These are phyloP conservation scores for Diplodia sapinea DNA, from an alignment of 2,329 filamentous ascomycete species.

Conservation along the genomic window DNA sequence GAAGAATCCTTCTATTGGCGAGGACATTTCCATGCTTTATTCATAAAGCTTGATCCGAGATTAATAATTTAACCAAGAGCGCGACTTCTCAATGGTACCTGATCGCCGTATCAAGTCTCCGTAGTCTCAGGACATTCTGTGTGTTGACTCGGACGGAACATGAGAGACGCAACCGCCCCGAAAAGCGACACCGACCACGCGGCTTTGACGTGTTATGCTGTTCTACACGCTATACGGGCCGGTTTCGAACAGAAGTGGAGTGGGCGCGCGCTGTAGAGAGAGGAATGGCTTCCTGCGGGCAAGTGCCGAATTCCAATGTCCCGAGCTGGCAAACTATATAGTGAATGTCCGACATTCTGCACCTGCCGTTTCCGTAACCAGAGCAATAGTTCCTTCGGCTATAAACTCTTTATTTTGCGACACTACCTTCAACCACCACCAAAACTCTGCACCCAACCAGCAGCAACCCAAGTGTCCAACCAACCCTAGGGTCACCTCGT, in stretches of 20 bases:
- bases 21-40: neutral
- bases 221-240: too few species aligned
- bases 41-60: neutral
- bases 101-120: neutral
- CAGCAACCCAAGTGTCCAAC: neutral
- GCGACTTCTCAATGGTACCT: neutral
- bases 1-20: neutral
- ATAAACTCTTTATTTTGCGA: neutral
- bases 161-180: too few species aligned
- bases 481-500: neutral
- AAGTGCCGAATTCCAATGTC: too few species aligned
- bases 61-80: neutral
- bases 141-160: too few species aligned
- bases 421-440: neutral
- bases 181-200: too few species aligned
- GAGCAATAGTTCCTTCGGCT: neutral
- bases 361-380: neutral
- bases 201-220: too few species aligned
- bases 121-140: too few species aligned
- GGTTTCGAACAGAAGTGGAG: too few species aligned
- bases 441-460: neutral
- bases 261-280: neutral
- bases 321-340: too few species aligned
- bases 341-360: neutral
- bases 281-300: neutral